These are phyloP conservation scores for Parasarocladium wereldwijsianum DNA, from an alignment of 2,329 filamentous ascomycete species.

Conservation along the genomic window DNA sequence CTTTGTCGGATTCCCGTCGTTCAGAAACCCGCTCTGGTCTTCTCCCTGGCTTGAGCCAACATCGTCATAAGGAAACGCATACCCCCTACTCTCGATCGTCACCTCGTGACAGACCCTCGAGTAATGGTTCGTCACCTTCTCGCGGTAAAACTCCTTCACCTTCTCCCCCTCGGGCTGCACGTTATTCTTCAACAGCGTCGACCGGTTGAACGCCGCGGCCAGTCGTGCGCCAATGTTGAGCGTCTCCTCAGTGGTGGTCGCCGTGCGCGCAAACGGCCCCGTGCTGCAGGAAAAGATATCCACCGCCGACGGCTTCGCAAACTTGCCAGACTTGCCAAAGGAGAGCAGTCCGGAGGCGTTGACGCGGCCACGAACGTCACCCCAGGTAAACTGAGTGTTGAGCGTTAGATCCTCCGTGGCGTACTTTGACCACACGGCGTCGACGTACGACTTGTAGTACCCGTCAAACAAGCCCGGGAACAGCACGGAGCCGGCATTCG, in stretches of 20 bases:
- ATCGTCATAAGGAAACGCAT: constrained; percentile 61
- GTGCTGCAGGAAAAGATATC: constrained; percentile 38
- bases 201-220: constrained; percentile 61
- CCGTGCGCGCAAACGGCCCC: constrained; percentile 38
- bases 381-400: constrained; percentile 40
- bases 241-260: constrained; percentile 27
- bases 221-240: constrained; percentile 59
- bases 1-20: constrained; percentile 36
- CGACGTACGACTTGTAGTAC: constrained; percentile 36
- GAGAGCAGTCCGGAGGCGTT: constrained; percentile 23
- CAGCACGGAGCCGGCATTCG: constrained; percentile 32
- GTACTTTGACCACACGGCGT: constrained; percentile 38
- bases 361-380: constrained; percentile 29
- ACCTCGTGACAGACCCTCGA: constrained; percentile 47
- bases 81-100: constrained; percentile 45
- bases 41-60: constrained; percentile 35
- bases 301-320: constrained; percentile 28
- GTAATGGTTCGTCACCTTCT: constrained; percentile 49
- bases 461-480: constrained; percentile 28
- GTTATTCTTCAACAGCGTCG: constrained; percentile 42
- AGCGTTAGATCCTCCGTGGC: constrained; percentile 25
- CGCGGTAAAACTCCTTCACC: constrained; percentile 35
- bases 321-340: constrained; percentile 15
- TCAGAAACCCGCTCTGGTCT: constrained; percentile 50
- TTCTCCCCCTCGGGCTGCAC: constrained; percentile 36